Percentiles rank a stretch among this genome's conserved stretches.
phyloP scores from a whole-genome alignment of 2,329 filamentous ascomycete genomes.

The Aspergillus chevalieri region DNA sequence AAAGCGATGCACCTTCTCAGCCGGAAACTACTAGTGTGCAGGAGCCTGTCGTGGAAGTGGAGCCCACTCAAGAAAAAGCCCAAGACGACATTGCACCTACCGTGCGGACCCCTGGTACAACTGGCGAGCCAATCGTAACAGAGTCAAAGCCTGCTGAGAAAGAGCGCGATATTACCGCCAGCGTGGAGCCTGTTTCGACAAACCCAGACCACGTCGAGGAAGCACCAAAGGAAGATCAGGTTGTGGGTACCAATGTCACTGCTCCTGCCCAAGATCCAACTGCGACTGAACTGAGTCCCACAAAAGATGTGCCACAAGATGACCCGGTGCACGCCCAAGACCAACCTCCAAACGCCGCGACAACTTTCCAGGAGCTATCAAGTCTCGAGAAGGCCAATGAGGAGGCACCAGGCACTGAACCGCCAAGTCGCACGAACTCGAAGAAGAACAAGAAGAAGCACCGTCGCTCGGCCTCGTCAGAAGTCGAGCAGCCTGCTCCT shows the following conservation, averaged over 20 bases:
- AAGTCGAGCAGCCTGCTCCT: slow-evolving; percentile 3
- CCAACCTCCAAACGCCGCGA: neutral
- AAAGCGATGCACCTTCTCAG: neutral
- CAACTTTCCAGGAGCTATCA: neutral
- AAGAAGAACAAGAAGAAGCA: slow-evolving; percentile 29
- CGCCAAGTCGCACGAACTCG: slow-evolving; percentile 5
- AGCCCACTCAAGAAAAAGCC: neutral
- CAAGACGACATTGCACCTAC: too few species aligned
- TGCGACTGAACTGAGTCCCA: too few species aligned
- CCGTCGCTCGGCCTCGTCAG: slow-evolving; percentile 11
- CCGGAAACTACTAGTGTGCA: slow-evolving; percentile 1
- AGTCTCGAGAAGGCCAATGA: neutral
- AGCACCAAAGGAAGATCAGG: neutral
- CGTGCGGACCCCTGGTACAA: too few species aligned
- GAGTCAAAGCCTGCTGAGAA: neutral
- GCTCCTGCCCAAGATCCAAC: neutral
- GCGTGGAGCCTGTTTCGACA: neutral
- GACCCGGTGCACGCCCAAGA: neutral
- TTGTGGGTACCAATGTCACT: neutral
- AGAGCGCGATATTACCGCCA: neutral
- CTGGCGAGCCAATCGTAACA: too few species aligned
- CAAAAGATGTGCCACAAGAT: too few species aligned
- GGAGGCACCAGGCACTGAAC: neutral
- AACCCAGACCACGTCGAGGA: neutral
- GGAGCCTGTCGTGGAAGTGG: neutral